These are phyloP conservation scores for Paramecium bursaria DNA, from an alignment of 73 alveolate genomes.

Conservation along the genomic window DNA sequence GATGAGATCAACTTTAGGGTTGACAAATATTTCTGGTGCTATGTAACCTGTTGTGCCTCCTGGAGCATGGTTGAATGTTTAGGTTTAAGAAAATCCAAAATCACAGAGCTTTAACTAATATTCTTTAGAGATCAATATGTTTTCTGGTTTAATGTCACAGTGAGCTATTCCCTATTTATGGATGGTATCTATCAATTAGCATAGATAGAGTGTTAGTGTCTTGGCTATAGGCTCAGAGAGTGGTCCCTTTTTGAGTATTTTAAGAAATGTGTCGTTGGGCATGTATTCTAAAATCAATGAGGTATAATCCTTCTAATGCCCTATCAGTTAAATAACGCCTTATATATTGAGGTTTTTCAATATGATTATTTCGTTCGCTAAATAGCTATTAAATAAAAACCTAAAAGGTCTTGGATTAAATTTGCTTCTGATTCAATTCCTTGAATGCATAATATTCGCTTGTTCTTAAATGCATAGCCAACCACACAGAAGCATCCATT, in stretches of 20 bases:
- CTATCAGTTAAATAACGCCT: constrained; percentile 18
- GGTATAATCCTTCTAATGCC: constrained; percentile 48
- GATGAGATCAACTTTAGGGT: not conserved
- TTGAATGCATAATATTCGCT: constrained; percentile 42
- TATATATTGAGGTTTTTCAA: not conserved
- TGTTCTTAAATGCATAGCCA: constrained; percentile 34
- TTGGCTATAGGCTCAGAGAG: not conserved
- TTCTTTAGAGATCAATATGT: constrained; percentile 4
- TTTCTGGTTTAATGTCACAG: constrained; percentile 58
- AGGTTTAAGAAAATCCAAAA: constrained; percentile 25
- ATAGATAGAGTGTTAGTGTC: not conserved
- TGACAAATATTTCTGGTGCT: constrained; percentile 52
- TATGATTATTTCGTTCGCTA: constrained; percentile 61
- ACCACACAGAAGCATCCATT: constrained; percentile 37
- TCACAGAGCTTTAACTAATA: constrained; percentile 23
- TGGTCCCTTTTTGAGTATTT: constrained; percentile 40
- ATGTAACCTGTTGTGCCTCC: constrained; percentile 59
- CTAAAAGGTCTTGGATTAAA: constrained; percentile 44
- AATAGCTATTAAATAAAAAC: constrained; percentile 29
- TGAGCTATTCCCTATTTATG: not conserved
- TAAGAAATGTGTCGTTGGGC: constrained; percentile 55
- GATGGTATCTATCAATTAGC: not conserved
- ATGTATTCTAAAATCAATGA: constrained; percentile 25
- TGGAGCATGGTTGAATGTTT: constrained; percentile 30
- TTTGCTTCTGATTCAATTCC: constrained; percentile 1